Conservation (phyloP, 441 rosid genomes). For the Euphorbia celastroides region DNA sequence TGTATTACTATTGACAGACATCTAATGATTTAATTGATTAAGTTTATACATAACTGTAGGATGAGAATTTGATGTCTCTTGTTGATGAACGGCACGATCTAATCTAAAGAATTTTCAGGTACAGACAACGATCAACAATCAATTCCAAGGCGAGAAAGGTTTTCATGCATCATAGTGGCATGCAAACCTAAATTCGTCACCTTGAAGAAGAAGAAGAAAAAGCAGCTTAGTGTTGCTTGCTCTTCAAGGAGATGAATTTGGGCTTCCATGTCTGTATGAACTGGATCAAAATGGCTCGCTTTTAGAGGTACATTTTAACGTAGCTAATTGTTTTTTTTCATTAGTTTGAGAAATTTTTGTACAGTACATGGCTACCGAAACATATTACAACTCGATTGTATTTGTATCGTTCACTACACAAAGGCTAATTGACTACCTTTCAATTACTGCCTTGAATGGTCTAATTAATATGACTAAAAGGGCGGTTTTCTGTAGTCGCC, state of each 20-base stretch:
- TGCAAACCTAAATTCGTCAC: conserved; percentile 85
- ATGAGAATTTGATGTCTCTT: conserved; percentile 4
- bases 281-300: background rate
- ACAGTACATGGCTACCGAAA: background rate
- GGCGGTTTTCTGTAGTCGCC: background rate
- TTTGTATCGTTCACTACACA: background rate
- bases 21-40: background rate
- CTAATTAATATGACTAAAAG: background rate
- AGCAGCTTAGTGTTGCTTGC: conserved; percentile 84
- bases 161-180: conserved; percentile 42
- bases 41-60: background rate
- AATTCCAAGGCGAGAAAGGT: conserved; percentile 26
- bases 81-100: conserved; percentile 12
- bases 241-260: conserved; percentile 95
- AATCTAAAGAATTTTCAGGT: conserved; percentile 28
- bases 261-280: conserved; percentile 38
- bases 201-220: conserved; percentile 99
- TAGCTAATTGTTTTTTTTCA: background rate
- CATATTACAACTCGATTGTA: conserved; percentile 7
- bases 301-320: background rate
- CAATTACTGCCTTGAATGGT: background rate
- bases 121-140: conserved; percentile 48
- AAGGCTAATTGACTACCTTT: background rate
- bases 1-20: too few species aligned
- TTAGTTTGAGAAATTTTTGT: background rate